These are phyloP conservation scores for Ascobolus immersus DNA, from an alignment of 495 filamentous ascomycete species.

Conservation along the genomic window DNA sequence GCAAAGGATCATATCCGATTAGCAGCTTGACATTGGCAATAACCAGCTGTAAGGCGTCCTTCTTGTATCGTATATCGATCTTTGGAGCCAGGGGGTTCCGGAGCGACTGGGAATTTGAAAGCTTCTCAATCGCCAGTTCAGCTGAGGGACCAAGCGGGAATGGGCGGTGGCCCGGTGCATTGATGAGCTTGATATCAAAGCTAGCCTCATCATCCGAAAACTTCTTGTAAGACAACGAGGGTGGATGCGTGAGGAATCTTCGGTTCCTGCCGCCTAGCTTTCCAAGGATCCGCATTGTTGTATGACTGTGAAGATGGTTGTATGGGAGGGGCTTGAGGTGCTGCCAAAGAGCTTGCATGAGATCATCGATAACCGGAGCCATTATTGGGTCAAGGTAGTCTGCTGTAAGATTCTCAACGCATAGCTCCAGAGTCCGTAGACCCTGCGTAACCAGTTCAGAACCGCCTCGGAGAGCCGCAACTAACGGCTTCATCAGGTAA, in stretches of 20 bases:
- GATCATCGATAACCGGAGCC: constrained; percentile 91
- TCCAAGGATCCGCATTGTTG: constrained; percentile 91
- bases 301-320: constrained; percentile 89
- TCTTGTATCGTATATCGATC: constrained; percentile 68
- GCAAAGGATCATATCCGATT: constrained; percentile 64
- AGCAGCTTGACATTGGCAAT: constrained; percentile 68
- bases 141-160: constrained; percentile 69
- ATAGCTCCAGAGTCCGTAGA: constrained; percentile 76
- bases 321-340: constrained; percentile 80
- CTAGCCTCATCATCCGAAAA: constrained; percentile 68
- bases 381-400: constrained; percentile 98
- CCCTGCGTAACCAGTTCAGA: constrained; percentile 88
- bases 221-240: constrained; percentile 50
- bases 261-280: constrained; percentile 89
- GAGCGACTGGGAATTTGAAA: constrained; percentile 44
- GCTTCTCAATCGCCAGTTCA: constrained; percentile 62
- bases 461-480: constrained; percentile 73
- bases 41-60: constrained; percentile 68
- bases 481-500: constrained; percentile 89
- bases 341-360: constrained; percentile 91
- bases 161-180: constrained; percentile 60
- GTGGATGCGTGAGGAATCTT: constrained; percentile 75
- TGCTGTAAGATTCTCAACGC: constrained; percentile 91
- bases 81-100: constrained; percentile 31
- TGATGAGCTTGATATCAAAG: constrained; percentile 68